A percentile compares a stretch with the other conserved stretches of the same genome.
These are phyloP conservation scores for Hibiscus mutabilis DNA, from an alignment of 345 rosid species.

Conservation along the genomic window DNA sequence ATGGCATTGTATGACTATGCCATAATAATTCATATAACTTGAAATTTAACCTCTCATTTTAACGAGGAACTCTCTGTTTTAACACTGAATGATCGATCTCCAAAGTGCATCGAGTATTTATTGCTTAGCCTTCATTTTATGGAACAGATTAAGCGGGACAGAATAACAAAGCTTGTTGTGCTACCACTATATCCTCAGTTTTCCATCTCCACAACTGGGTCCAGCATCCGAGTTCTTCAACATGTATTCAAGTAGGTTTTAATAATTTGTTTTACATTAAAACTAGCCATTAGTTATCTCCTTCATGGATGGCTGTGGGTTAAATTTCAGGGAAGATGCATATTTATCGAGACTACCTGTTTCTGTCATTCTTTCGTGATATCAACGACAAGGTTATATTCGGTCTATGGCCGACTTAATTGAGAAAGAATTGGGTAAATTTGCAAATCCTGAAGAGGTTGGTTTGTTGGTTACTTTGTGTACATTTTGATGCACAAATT, in stretches of 20 bases:
- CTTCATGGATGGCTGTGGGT: constrained; percentile 15
- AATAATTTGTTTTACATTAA: not conserved
- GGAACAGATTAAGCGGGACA: constrained; percentile 72
- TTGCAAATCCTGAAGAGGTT: constrained; percentile 70
- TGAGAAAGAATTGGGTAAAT: constrained; percentile 56
- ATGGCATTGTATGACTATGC: not conserved
- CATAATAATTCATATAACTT: not conserved
- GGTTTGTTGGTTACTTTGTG: constrained; percentile 8
- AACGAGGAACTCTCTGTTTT: not conserved
- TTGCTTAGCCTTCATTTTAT: constrained; percentile 7
- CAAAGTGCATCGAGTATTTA: not conserved
- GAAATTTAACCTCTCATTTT: not conserved
- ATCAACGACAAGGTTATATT: constrained; percentile 80
- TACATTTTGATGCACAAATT: not conserved
- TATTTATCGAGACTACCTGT: constrained; percentile 72
- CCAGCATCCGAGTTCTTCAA: constrained; percentile 80
- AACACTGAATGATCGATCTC: not conserved
- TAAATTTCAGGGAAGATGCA: constrained; percentile 58
- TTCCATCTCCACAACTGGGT: constrained; percentile 94
- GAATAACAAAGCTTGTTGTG: constrained; percentile 81
- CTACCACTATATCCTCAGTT: constrained; percentile 94
- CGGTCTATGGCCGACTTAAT: constrained; percentile 90
- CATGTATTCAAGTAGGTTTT: constrained; percentile 51
- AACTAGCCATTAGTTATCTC: not conserved
- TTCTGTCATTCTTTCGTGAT: constrained; percentile 79